phyloP scores from a whole-genome alignment of 257 asterid genomes.

The Craterostigma plantagineum region DNA sequence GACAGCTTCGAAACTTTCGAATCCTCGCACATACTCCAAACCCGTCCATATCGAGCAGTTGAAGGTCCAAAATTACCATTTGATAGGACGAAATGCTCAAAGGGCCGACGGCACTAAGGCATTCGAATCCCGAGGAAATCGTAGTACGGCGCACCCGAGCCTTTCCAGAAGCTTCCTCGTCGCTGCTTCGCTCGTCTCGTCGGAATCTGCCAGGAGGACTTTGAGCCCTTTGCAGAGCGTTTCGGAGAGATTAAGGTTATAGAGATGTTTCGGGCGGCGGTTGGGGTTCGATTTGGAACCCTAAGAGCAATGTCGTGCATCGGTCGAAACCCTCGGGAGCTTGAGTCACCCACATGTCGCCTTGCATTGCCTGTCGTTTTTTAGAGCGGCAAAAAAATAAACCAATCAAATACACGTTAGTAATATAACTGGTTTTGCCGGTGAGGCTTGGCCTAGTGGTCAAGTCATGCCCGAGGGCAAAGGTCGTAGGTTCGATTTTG shows the following conservation, averaged over 20 bases:
- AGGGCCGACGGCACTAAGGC: conserved; percentile 37
- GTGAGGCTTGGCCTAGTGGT: no score
- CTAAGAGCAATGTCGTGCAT: conserved; percentile 65
- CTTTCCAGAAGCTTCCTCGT: conserved; percentile 71
- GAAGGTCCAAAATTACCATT: conserved; percentile 66
- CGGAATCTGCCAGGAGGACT: conserved; percentile 65
- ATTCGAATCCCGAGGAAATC: conserved; percentile 68
- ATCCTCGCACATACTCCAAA: conserved; percentile 58
- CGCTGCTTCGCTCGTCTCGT: conserved; percentile 60
- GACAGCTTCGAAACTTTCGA: conserved; percentile 45
- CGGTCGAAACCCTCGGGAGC: conserved; percentile 54
- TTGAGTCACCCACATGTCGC: conserved; percentile 57
- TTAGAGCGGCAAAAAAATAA: no score
- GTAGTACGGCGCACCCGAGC: conserved; percentile 65
- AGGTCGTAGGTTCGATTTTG: no score
- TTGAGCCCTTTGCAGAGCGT: conserved; percentile 36
- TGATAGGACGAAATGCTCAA: conserved; percentile 13
- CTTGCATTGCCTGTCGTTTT: conserved; percentile 66
- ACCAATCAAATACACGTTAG: no score
- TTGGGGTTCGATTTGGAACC: conserved; percentile 37
- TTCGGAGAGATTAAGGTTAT: background rate
- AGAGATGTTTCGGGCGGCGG: conserved; percentile 18
- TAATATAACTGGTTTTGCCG: no score
- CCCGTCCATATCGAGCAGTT: conserved; percentile 68
- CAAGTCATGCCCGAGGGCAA: no score